Conservation (phyloP, 768 basidiomycete species). For the Leccinum fibrillosum region DNA sequence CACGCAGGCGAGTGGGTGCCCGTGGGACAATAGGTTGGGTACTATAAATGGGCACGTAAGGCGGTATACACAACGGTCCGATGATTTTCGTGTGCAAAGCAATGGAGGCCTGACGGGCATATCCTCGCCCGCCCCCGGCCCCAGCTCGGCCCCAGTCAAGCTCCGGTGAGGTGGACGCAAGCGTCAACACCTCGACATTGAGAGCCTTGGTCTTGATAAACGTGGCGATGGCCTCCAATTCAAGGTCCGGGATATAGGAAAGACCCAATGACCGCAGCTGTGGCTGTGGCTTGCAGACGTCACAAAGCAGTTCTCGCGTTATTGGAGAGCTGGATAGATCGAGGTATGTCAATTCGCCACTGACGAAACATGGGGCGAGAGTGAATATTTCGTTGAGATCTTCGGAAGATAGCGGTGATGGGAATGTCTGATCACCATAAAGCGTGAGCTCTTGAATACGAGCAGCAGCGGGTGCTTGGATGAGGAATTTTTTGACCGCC, state of each 20-base stretch:
- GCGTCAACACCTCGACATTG: slow-evolving; percentile 82
- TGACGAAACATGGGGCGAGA: slow-evolving; percentile 74
- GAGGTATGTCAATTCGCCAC: slow-evolving; percentile 76
- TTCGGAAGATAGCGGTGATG: slow-evolving; percentile 61
- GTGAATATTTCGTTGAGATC: slow-evolving; percentile 68
- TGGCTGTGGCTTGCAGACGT: slow-evolving; percentile 59
- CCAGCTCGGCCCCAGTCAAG: slow-evolving; percentile 52
- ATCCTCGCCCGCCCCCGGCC: slow-evolving; percentile 31
- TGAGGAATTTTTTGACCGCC: slow-evolving; percentile 70
- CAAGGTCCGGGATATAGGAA: slow-evolving; percentile 75
- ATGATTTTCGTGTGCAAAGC: slow-evolving; percentile 76
- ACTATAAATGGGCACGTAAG: slow-evolving; percentile 61
- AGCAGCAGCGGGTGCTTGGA: slow-evolving; percentile 60
- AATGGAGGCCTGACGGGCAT: slow-evolving; percentile 67
- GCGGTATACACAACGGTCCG: slow-evolving; percentile 74
- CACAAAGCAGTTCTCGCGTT: slow-evolving; percentile 49
- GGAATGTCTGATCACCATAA: slow-evolving; percentile 84
- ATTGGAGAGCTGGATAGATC: slow-evolving; percentile 86
- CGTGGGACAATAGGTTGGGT: slow-evolving; percentile 28
- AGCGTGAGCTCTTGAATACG: slow-evolving; percentile 77
- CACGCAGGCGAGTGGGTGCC: slow-evolving; percentile 70
- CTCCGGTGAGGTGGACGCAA: slow-evolving; percentile 74
- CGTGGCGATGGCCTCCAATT: slow-evolving; percentile 57
- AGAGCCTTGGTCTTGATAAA: slow-evolving; percentile 69
- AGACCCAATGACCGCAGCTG: slow-evolving; percentile 85